A percentile compares a stretch with the other conserved stretches of the same genome.
phyloP scores from a whole-genome alignment of 129 eudicot genomes.

The Arctium minus region DNA sequence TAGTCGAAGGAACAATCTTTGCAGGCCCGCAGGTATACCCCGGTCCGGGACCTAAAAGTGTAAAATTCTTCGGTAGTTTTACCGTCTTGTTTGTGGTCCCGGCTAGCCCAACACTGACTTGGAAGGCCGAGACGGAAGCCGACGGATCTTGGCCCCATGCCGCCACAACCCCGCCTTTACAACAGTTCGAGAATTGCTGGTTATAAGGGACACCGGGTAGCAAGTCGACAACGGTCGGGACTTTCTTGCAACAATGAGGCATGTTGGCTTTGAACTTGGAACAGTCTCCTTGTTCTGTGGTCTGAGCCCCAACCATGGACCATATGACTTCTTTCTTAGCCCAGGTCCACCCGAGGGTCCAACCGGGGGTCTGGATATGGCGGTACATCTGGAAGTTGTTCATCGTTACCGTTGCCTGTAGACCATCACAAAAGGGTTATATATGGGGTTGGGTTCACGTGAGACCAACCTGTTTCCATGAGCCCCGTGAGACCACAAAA shows the following conservation, averaged over 20 bases:
- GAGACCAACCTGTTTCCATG: too few species aligned
- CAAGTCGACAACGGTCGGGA: conserved; percentile 75
- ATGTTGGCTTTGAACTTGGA: conserved; percentile 90
- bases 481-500: too few species aligned
- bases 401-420: conserved; percentile 70
- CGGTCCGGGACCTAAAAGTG: conserved; percentile 85
- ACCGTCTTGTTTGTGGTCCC: conserved; percentile 89
- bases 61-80: conserved; percentile 81
- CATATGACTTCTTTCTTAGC: conserved; percentile 93
- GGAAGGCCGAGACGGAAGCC: conserved; percentile 66
- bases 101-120: conserved; percentile 76
- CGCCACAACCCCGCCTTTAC: conserved; percentile 82
- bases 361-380: conserved; percentile 79
- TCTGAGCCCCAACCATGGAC: conserved; percentile 85
- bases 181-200: conserved; percentile 80
- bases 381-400: conserved; percentile 92
- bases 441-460: not conserved
- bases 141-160: conserved; percentile 86
- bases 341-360: conserved; percentile 99
- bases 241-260: conserved; percentile 92
- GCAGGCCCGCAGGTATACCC: conserved; percentile 98
- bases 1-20: conserved; percentile 76
- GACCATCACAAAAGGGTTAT: not conserved
- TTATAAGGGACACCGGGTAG: conserved; percentile 88
- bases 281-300: conserved; percentile 96